Percentiles rank a stretch among this genome's conserved stretches.
Evolutionary conservation across 2,329 filamentous ascomycete genomes (phyloP).

Genomic region (Colletotrichum navitas): DNA sequence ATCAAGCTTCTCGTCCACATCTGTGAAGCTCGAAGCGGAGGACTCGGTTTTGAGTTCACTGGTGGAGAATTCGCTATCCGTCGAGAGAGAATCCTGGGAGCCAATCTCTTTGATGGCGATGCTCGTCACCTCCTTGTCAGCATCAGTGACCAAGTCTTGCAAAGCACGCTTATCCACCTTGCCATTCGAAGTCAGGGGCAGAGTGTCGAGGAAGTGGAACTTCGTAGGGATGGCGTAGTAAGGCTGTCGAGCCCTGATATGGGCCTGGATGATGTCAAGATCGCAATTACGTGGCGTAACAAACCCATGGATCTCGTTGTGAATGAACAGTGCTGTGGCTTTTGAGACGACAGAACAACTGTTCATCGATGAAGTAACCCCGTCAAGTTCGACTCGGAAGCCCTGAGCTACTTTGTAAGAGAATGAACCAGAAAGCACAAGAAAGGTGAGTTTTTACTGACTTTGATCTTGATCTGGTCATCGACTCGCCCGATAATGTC

Average conservation of each 20-base stretch:
- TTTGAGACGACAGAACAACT: conserved; percentile 59
- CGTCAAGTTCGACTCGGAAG: conserved; percentile 72
- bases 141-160: conserved; percentile 47
- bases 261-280: conserved; percentile 53
- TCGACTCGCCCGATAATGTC: conserved; percentile 68
- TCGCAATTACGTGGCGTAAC: conserved; percentile 49
- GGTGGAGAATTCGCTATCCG: conserved; percentile 13
- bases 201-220: conserved; percentile 56
- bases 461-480: conserved; percentile 69
- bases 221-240: conserved; percentile 67
- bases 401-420: conserved; percentile 49
- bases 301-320: conserved; percentile 64
- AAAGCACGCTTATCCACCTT: conserved; percentile 68
- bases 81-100: conserved; percentile 19
- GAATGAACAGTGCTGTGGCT: conserved; percentile 61
- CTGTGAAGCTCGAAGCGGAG: conserved; percentile 32
- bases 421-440: background rate
- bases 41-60: conserved; percentile 21
- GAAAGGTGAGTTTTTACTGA: background rate
- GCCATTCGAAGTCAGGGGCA: conserved; percentile 67
- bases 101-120: conserved; percentile 20
- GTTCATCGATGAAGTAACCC: conserved; percentile 63
- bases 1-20: conserved; percentile 35
- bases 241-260: conserved; percentile 59
- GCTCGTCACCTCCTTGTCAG: background rate